A percentile compares a stretch with the other conserved stretches of the same genome.
Conservation (phyloP, 2,329 filamentous ascomycete genomes). For the Thermothelomyces thermophilus region DNA sequence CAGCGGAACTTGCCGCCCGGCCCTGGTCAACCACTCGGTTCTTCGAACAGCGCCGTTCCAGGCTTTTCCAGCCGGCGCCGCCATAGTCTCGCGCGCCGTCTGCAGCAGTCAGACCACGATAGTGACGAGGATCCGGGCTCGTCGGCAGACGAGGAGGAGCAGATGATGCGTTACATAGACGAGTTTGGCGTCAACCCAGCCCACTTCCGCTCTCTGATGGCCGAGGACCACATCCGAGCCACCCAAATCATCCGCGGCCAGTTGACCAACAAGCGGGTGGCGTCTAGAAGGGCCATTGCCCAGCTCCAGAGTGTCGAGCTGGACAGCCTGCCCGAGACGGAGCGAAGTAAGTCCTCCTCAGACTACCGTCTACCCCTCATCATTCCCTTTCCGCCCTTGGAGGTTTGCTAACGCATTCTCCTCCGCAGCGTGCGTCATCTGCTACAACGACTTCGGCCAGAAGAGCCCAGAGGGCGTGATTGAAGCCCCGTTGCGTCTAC, state of each 20-base stretch:
- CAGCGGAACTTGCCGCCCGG: background rate
- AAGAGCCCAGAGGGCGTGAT: constrained; percentile 51
- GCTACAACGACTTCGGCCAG: constrained; percentile 56
- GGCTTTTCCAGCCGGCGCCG: background rate
- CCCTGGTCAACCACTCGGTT: background rate
- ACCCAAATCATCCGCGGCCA: constrained; percentile 43
- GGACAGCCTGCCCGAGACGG: constrained; percentile 38
- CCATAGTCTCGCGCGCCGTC: background rate
- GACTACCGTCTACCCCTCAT: background rate
- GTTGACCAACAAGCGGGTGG: constrained; percentile 39
- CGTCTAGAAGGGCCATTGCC: constrained; percentile 40
- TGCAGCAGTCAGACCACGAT: constrained; percentile 14
- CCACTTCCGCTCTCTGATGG: constrained; percentile 14
- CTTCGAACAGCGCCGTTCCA: background rate
- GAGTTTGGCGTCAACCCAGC: constrained; percentile 4
- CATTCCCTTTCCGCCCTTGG: background rate
- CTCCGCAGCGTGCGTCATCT: constrained; percentile 51
- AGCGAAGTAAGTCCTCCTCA: constrained; percentile 38
- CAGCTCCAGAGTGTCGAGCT: constrained; percentile 43
- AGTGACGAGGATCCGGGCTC: constrained; percentile 26
- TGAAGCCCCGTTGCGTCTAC: constrained; percentile 51
- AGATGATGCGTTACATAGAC: constrained; percentile 18
- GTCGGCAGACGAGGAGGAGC: constrained; percentile 18
- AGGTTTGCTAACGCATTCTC: constrained; percentile 10
- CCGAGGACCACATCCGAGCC: constrained; percentile 34